These are phyloP conservation scores for Coemansia sp. DNA, from an alignment of 192 early-diverging fungal species.

Conservation along the genomic window DNA sequence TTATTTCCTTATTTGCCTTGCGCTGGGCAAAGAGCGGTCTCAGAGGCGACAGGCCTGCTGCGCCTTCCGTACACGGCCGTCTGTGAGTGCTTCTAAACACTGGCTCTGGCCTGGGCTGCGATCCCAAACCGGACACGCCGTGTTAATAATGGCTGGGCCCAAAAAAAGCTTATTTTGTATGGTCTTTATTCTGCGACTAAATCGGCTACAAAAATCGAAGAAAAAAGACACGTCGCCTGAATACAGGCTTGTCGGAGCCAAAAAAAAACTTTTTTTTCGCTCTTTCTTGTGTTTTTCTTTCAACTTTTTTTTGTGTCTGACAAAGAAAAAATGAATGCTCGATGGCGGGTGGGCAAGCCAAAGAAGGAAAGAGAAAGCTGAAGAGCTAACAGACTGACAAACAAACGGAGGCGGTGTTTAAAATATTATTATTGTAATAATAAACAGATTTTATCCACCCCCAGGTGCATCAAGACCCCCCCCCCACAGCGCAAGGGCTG, in stretches of 20 bases:
- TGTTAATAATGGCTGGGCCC: not conserved
- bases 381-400: not conserved
- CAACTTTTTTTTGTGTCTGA: not conserved
- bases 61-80: no score
- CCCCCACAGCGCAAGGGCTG: not conserved
- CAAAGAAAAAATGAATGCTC: not conserved
- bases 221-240: not conserved
- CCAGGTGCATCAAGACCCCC: not conserved
- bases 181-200: not conserved
- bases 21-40: not conserved
- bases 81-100: not conserved
- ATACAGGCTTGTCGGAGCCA: no score
- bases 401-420: slow-evolving; percentile 8
- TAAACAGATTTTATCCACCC: not conserved
- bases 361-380: slow-evolving; percentile 1
- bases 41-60: not conserved
- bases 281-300: not conserved
- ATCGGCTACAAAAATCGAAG: not conserved
- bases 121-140: not conserved
- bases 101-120: not conserved
- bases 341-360: no score
- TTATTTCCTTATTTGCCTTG: not conserved
- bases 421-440: slow-evolving; percentile 8
- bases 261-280: no score
- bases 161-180: not conserved